Evolutionary conservation across 73 alveolate genomes (phyloP).

Genomic region (Paraurostyla sp.): DNA sequence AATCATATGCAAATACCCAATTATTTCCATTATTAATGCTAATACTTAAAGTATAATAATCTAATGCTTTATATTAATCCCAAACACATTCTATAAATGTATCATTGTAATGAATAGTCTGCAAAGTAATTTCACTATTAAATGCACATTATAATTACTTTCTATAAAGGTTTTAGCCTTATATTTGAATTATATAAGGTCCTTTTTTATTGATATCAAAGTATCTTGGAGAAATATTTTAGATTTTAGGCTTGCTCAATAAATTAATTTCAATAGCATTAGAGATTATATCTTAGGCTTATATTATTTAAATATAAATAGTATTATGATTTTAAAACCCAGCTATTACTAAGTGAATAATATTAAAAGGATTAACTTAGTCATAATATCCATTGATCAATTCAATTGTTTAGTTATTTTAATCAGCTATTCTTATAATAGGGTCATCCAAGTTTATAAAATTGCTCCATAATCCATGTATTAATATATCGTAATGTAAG

Average conservation of each 20-base stretch:
- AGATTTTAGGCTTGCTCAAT: background rate
- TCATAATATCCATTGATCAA: background rate
- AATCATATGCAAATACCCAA: slow-evolving; percentile 25
- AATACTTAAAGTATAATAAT: background rate
- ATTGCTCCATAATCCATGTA: slow-evolving; percentile 35
- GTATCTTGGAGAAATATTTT: background rate
- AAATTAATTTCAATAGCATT: background rate
- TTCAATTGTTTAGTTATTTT: background rate
- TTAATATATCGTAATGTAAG: background rate
- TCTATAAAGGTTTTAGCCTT: background rate
- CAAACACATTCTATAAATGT: slow-evolving; percentile 4
- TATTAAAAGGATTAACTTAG: background rate
- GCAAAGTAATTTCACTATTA: background rate
- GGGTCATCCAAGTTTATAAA: background rate
- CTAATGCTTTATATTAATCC: background rate
- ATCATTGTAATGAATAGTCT: background rate
- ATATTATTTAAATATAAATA: background rate
- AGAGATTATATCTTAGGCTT: background rate
- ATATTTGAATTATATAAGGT: background rate
- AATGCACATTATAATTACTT: background rate
- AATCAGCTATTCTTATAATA: background rate
- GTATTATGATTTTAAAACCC: background rate
- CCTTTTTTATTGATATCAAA: background rate
- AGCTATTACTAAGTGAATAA: background rate
- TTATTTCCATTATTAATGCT: slow-evolving; percentile 29